Conservation (phyloP, 371 early-diverging fungal species). For the Capillidium rhysosporum region DNA sequence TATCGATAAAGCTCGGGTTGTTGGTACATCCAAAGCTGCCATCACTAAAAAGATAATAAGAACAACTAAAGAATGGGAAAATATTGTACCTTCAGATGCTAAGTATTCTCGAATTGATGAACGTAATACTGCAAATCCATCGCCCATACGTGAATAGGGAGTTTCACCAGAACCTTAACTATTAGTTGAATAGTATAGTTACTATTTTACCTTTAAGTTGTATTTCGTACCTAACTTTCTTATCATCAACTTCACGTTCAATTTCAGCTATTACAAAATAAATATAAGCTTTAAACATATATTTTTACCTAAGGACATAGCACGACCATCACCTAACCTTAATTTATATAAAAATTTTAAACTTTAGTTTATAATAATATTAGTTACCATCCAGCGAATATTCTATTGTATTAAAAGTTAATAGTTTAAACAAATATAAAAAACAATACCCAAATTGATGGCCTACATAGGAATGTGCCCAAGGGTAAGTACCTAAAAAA, state of each 20-base stretch:
- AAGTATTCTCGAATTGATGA: slow-evolving; percentile 72
- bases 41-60: slow-evolving; percentile 11
- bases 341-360: neutral
- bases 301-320: slow-evolving; percentile 57
- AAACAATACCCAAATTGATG: slow-evolving; percentile 64
- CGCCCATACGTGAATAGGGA: slow-evolving; percentile 70
- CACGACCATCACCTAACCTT: slow-evolving; percentile 76
- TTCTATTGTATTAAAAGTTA: slow-evolving; percentile 8
- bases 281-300: neutral
- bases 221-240: slow-evolving; percentile 43
- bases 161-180: slow-evolving; percentile 53
- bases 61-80: neutral
- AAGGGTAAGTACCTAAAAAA: slow-evolving; percentile 35
- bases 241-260: slow-evolving; percentile 13
- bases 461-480: slow-evolving; percentile 72
- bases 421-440: neutral
- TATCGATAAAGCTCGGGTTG: slow-evolving; percentile 54
- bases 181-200: neutral
- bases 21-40: slow-evolving; percentile 52
- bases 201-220: slow-evolving; percentile 42
- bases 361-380: neutral
- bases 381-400: slow-evolving; percentile 31
- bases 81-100: slow-evolving; percentile 52
- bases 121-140: slow-evolving; percentile 68
- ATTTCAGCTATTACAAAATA: slow-evolving; percentile 7